These are phyloP conservation scores for Rhododendron kiyosumense DNA, from an alignment of 148 eudicot species.

Conservation along the genomic window DNA sequence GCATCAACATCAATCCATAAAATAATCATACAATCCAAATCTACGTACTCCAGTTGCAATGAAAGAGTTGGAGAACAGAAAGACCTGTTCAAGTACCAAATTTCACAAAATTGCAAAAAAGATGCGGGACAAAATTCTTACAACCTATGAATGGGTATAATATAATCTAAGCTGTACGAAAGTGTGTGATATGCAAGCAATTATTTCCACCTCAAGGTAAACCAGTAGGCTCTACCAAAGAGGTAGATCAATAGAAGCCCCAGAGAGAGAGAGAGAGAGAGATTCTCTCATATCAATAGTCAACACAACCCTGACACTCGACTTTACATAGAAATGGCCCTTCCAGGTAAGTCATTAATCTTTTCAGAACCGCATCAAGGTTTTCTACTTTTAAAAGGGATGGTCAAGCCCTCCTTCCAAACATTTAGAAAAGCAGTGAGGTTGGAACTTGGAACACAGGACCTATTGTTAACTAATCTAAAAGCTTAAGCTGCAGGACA, in stretches of 20 bases:
- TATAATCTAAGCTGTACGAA: too few relatives aligned
- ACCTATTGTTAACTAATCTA: neutral
- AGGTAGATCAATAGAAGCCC: neutral
- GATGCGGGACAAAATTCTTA: neutral
- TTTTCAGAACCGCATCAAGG: neutral
- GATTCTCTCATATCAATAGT: neutral
- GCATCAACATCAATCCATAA: neutral
- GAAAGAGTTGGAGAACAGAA: neutral
- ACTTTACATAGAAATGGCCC: neutral
- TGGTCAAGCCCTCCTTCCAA: too few relatives aligned
- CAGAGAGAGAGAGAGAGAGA: neutral
- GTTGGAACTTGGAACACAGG: neutral
- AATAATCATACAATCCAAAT: neutral
- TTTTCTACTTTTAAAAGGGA: neutral
- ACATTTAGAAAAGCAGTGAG: neutral
- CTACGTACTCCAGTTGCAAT: neutral
- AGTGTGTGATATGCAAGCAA: too few relatives aligned
- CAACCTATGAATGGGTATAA: too few relatives aligned
- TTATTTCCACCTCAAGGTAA: neutral
- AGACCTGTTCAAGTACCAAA: neutral
- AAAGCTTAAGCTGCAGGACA: neutral
- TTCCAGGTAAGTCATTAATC: neutral
- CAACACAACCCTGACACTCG: neutral
- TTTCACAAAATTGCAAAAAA: neutral
- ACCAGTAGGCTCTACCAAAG: neutral